These are phyloP conservation scores for Gaultheria prostrata DNA, from an alignment of 148 eudicot genomes.

Conservation along the genomic window DNA sequence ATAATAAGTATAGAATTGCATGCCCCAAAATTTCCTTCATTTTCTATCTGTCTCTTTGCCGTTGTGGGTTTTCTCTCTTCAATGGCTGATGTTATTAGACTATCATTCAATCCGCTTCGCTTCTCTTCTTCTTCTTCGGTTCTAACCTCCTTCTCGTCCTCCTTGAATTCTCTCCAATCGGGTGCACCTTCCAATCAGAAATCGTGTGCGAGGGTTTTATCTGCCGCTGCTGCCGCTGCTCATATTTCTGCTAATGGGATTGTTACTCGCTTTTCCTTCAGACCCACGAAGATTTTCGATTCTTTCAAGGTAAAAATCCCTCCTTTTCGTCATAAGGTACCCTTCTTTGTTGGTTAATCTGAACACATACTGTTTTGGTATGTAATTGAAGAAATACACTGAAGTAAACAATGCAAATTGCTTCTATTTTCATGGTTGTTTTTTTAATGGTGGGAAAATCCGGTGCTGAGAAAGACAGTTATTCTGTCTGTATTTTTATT, in stretches of 20 bases:
- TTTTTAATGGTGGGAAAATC: background rate
- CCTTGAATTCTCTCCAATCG: constrained; percentile 29
- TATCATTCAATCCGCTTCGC: constrained; percentile 26
- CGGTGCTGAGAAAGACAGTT: background rate
- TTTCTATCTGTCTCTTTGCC: background rate
- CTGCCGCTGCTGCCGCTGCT: constrained; percentile 10
- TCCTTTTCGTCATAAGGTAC: background rate
- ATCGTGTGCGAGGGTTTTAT: constrained; percentile 23
- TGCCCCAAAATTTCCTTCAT: background rate
- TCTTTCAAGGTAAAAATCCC: constrained; percentile 39
- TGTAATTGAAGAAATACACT: background rate
- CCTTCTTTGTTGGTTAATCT: background rate
- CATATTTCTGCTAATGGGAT: constrained; percentile 18
- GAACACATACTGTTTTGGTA: background rate
- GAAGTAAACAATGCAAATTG: background rate
- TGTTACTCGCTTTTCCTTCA: constrained; percentile 21
- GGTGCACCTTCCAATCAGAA: constrained; percentile 19
- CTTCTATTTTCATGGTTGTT: background rate
- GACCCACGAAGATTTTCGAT: constrained; percentile 32
- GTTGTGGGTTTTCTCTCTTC: constrained; percentile 12
- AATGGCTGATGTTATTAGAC: constrained; percentile 58
- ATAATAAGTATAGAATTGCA: background rate
- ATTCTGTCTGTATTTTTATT: background rate
- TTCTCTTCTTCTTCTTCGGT: constrained; percentile 31
- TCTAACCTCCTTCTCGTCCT: constrained; percentile 25